Conservation (phyloP, 202 grass and related monocot genomes). For the Dendrocalamus latiflorus region DNA sequence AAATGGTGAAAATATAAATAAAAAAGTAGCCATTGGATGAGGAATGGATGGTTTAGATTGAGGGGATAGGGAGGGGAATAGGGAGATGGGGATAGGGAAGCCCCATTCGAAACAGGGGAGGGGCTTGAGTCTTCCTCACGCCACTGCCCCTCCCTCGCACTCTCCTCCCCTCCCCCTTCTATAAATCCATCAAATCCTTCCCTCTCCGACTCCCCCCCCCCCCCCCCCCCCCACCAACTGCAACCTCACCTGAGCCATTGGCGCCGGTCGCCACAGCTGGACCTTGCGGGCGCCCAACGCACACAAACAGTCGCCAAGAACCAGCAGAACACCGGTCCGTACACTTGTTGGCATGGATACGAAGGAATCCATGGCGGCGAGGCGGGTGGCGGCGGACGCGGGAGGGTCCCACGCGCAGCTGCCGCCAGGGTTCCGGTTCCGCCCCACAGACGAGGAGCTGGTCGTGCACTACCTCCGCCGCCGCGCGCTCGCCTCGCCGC, state of each 20-base stretch:
- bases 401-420: neutral
- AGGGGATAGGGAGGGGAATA: too few relatives aligned
- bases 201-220: neutral
- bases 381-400: neutral
- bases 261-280: neutral
- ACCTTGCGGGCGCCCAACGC: neutral
- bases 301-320: neutral
- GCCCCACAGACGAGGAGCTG: conserved; percentile 49
- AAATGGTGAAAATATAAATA: too few relatives aligned
- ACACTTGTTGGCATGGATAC: neutral
- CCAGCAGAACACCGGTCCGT: neutral
- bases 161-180: neutral
- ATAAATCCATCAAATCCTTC: conserved; percentile 29
- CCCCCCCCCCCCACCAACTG: neutral
- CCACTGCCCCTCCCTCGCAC: conserved; percentile 19
- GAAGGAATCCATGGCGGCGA: neutral
- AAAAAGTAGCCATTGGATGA: too few relatives aligned
- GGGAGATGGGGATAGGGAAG: too few relatives aligned
- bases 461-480: conserved; percentile 46
- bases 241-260: neutral
- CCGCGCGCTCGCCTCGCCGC: conserved; percentile 19
- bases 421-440: conserved; percentile 52
- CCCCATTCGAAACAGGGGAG: too few relatives aligned
- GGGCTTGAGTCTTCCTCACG: too few relatives aligned
- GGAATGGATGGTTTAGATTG: too few relatives aligned